phyloP scores from a whole-genome alignment of 2,329 filamentous ascomycete species.

The Dactylellina sp. region DNA sequence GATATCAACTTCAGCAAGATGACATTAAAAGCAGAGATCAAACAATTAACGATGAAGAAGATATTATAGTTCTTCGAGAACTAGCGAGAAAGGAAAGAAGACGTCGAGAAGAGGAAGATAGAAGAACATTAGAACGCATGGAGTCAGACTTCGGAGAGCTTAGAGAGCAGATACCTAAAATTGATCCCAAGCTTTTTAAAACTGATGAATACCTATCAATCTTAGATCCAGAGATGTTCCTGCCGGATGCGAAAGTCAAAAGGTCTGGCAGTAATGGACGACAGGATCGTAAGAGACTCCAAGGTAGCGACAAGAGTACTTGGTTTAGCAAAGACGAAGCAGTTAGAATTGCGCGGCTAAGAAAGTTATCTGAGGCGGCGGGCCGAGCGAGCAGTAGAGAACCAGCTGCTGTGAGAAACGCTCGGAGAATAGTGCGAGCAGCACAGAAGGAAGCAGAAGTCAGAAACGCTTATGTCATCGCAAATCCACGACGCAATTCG shows the following conservation, averaged over 20 bases:
- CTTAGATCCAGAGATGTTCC: neutral
- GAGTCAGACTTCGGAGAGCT: neutral
- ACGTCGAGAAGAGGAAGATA: conserved; percentile 10
- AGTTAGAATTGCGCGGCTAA: neutral
- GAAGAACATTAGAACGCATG: neutral
- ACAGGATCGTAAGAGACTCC: neutral
- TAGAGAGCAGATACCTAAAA: neutral
- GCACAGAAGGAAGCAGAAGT: conserved; percentile 7
- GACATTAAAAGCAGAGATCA: neutral
- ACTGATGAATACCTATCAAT: conserved; percentile 13
- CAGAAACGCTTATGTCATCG: conserved; percentile 3
- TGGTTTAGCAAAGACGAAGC: conserved; percentile 11
- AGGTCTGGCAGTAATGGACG: neutral
- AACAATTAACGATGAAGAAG: neutral
- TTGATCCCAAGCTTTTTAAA: conserved; percentile 1
- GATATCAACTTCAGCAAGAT: too few species aligned
- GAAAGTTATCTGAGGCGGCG: conserved; percentile 5
- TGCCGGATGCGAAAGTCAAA: neutral
- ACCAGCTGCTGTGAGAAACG: neutral
- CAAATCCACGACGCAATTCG: conserved; percentile 9
- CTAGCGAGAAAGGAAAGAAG: neutral
- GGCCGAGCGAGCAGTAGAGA: neutral
- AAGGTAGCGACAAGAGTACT: conserved; percentile 5
- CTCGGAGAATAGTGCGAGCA: neutral
- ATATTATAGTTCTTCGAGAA: neutral